Evolutionary conservation across 2,329 filamentous ascomycete genomes (phyloP), one percentile per base, ranked within the genome.

Genomic region (Venturia asperata): DNA sequence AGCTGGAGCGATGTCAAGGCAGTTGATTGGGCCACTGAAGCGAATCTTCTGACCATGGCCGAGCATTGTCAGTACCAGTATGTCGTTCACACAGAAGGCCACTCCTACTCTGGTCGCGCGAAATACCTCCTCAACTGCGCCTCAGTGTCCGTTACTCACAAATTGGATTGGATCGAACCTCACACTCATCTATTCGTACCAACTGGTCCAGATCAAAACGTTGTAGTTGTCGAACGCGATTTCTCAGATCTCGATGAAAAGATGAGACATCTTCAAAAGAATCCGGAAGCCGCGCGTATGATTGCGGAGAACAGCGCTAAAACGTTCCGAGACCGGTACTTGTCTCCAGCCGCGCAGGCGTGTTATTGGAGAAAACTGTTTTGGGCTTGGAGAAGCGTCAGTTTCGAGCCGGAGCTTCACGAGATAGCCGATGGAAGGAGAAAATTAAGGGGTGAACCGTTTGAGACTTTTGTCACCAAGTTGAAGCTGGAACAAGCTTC

Each of bases 331-430:
- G 81, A 84, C 68, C 72, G 79, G 5, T 84, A 83, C 69, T 72
- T 84, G 37, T 83, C 81, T 1, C 80, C 81, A 1, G 80, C 81
- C 2, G 81, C 82, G 1, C 80, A 83, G 70, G 77, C 79, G 2
- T 85, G 82, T 67, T 84, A 84, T 68, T 84, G 82, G 82, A 75
- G 82, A 15, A 74, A 78, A 55, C 68, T 83, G 66, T 73, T 82
- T 30, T 69, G 72, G 41, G 70, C 68, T 2, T 77, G 76, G 74
- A 69, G 66, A 37, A 68, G 67, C 13, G 77, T 77, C 49, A 77
- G 76, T 49, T 70, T 69, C 49, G 65, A 66, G 56, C 69, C 69
- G 15, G 56, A 69, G 41, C 61, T 67, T 5, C 69, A 67, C 47
- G 61, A 64, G n/a, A 37, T 15, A 11, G 43, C 42, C n/a, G 43